These are phyloP conservation scores for Xerocomellus amylosporus DNA, from an alignment of 768 basidiomycete species.

Conservation along the genomic window DNA sequence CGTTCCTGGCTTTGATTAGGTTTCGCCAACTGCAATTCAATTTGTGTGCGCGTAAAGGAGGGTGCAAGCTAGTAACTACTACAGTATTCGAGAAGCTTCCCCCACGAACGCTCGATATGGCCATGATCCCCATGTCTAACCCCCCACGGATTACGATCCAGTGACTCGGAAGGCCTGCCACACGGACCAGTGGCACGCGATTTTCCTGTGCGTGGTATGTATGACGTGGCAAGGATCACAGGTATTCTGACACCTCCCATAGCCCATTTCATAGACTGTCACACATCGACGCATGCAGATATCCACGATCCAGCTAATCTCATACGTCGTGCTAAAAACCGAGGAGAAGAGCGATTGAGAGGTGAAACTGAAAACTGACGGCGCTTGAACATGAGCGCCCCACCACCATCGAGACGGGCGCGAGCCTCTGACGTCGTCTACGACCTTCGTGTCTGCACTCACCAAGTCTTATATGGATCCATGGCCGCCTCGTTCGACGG, in stretches of 20 bases:
- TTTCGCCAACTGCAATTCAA: constrained; percentile 21
- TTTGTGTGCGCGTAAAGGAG: constrained; percentile 1
- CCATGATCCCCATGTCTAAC: not conserved
- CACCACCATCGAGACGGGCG: not conserved
- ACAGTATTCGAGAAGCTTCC: not conserved
- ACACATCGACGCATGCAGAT: not conserved
- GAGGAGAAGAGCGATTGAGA: not conserved
- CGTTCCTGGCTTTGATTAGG: constrained; percentile 9
- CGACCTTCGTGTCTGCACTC: not conserved
- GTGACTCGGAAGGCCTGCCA: constrained; percentile 1
- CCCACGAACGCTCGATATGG: not conserved
- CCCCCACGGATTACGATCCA: not conserved
- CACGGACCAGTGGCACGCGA: not conserved
- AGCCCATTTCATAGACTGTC: not conserved
- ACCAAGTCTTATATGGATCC: not conserved
- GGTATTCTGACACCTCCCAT: not conserved
- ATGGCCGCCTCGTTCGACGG: not conserved
- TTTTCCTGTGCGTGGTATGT: not conserved
- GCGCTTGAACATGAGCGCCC: not conserved
- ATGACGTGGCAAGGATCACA: not conserved
- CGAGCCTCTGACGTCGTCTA: not conserved
- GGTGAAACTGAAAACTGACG: not conserved
- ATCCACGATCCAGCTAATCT: not conserved
- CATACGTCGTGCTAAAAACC: not conserved
- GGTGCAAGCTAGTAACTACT: too few species aligned